phyloP scores from a whole-genome alignment of 2,329 filamentous ascomycete species.

The Botrytis cinerea region DNA sequence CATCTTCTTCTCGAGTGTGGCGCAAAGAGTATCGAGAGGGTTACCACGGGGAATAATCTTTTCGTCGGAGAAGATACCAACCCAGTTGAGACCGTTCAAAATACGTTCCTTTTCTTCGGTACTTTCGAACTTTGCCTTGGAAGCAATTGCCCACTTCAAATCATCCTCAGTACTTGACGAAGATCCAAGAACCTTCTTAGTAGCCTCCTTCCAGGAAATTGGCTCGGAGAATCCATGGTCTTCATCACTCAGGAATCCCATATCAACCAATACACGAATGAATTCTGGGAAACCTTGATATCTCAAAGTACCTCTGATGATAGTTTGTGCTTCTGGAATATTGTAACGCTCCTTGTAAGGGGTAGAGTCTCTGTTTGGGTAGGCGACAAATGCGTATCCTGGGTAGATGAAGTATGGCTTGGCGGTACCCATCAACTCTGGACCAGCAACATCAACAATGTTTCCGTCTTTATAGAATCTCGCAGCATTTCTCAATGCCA shows the following conservation, averaged over 20 bases:
- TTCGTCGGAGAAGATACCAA: constrained; percentile 67
- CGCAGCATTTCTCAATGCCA: constrained; percentile 84
- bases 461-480: constrained; percentile 81
- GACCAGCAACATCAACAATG: constrained; percentile 62
- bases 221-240: constrained; percentile 62
- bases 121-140: constrained; percentile 72
- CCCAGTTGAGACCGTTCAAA: constrained; percentile 72
- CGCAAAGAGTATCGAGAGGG: constrained; percentile 88
- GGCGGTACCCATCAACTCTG: constrained; percentile 79
- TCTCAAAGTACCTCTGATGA: constrained; percentile 79
- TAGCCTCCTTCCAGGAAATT: constrained; percentile 82
- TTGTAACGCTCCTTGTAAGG: constrained; percentile 84
- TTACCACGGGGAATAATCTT: constrained; percentile 72
- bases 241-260: constrained; percentile 81
- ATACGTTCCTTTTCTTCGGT: constrained; percentile 70
- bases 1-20: constrained; percentile 89
- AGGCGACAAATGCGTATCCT: constrained; percentile 79
- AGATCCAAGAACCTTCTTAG: constrained; percentile 73
- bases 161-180: constrained; percentile 66
- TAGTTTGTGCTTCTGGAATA: constrained; percentile 88
- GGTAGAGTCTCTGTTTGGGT: constrained; percentile 90
- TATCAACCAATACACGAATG: constrained; percentile 82
- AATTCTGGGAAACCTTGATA: constrained; percentile 92
- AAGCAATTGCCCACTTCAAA: constrained; percentile 69
- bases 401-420: constrained; percentile 92